These are phyloP conservation scores for Gremmenia infestans DNA, from an alignment of 2,329 filamentous ascomycete species.

Conservation along the genomic window DNA sequence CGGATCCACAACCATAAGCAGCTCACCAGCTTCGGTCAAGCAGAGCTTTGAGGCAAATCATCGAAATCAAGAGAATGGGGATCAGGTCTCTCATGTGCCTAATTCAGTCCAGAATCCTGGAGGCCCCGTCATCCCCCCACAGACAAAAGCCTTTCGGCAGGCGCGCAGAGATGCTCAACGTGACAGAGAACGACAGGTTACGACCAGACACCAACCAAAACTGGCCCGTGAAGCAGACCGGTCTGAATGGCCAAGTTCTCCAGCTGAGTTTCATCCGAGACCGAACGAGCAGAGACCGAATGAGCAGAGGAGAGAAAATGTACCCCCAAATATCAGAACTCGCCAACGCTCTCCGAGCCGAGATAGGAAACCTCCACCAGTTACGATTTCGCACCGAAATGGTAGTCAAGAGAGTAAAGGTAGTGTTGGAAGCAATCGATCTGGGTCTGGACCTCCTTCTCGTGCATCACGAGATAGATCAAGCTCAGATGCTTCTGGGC, in stretches of 20 bases:
- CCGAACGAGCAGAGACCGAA: conserved; percentile 9
- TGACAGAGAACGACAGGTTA: conserved; percentile 27
- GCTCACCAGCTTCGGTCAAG: conserved; percentile 38
- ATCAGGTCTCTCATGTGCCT: conserved; percentile 9
- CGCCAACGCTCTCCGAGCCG: conserved; percentile 22
- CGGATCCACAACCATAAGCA: conserved; percentile 39
- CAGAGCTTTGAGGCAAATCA: conserved; percentile 22
- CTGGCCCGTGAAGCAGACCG: conserved; percentile 12
- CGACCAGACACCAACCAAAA: conserved; percentile 24
- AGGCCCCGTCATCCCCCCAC: conserved; percentile 15
- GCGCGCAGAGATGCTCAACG: conserved; percentile 30
- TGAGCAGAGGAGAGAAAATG: conserved; percentile 16
- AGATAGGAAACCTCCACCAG: conserved; percentile 26
- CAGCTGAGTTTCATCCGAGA: conserved; percentile 9
- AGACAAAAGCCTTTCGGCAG: conserved; percentile 28
- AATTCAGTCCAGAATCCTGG: conserved; percentile 7
- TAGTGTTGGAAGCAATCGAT: conserved; percentile 16
- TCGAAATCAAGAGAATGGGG: conserved; percentile 26
- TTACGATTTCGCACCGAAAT: conserved; percentile 18
- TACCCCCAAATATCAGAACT: conserved; percentile 19
- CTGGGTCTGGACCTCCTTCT: conserved; percentile 25
- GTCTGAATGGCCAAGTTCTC: conserved; percentile 13
- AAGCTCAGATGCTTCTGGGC: conserved; percentile 26
- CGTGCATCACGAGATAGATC: conserved; percentile 28
- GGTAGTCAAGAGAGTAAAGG: conserved; percentile 15